Conservation (phyloP, 2,329 filamentous ascomycete genomes). For the Hymenoscyphus infarciens region DNA sequence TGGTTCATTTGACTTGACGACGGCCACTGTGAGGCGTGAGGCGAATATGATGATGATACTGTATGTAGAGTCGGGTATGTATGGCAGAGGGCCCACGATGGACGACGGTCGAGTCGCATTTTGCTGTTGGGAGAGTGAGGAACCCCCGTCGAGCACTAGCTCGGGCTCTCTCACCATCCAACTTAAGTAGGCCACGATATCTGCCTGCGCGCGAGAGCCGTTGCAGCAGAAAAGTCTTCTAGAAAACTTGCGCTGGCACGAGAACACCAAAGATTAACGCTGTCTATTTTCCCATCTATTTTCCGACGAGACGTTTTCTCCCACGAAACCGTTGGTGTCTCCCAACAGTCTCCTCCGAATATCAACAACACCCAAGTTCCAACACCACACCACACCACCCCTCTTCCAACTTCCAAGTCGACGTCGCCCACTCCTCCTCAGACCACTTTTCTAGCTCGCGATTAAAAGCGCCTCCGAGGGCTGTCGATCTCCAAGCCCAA, state of each 20-base stretch:
- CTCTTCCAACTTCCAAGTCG: background rate
- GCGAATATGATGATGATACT: background rate
- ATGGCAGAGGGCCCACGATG: background rate
- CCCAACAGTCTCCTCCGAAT: too few relatives aligned
- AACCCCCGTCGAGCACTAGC: background rate
- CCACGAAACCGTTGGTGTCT: background rate
- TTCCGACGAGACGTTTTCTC: background rate
- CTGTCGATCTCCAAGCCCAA: background rate
- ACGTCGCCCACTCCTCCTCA: background rate
- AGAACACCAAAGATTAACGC: background rate
- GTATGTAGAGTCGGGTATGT: too few relatives aligned
- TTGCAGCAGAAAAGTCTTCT: background rate
- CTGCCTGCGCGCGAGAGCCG: conserved; percentile 4
- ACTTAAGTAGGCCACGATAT: conserved; percentile 17
- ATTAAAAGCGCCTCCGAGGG: background rate
- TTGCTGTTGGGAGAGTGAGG: conserved; percentile 14
- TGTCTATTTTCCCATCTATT: background rate
- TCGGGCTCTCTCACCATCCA: background rate
- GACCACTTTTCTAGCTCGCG: background rate
- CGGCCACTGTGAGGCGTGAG: background rate
- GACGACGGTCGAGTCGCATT: background rate
- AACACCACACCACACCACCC: too few relatives aligned
- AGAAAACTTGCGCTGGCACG: background rate
- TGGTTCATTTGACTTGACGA: conserved; percentile 1
- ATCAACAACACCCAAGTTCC: background rate